Evolutionary conservation across 768 basidiomycete genomes (phyloP).

Genomic region (Crassisporium funariophilum): DNA sequence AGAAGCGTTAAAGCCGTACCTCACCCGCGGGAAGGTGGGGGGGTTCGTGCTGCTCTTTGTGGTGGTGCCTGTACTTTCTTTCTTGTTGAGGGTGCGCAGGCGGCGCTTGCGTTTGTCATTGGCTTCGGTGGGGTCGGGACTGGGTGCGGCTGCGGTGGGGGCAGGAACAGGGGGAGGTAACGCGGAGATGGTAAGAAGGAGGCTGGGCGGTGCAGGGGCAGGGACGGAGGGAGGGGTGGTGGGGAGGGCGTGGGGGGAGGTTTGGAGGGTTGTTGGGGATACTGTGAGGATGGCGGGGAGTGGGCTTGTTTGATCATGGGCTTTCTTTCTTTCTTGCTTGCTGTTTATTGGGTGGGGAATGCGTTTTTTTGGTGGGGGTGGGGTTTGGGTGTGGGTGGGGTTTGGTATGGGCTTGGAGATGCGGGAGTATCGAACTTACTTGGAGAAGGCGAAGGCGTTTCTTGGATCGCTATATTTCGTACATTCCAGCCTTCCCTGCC

Average conservation of each 20-base stretch:
- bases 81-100: constrained; percentile 54
- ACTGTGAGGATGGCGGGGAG: constrained; percentile 77
- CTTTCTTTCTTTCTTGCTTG: no score
- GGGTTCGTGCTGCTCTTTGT: constrained; percentile 52
- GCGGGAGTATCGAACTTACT: no score
- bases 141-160: constrained; percentile 13
- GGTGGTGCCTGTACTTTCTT: constrained; percentile 46
- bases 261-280: constrained; percentile 57
- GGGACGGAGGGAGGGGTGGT: constrained; percentile 38
- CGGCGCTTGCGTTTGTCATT: constrained; percentile 33
- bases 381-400: no score
- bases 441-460: no score
- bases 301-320: constrained; percentile 67
- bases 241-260: constrained; percentile 50
- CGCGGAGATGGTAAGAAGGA: constrained; percentile 59
- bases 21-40: constrained; percentile 49
- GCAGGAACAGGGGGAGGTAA: constrained; percentile 35
- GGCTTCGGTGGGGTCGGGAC: constrained; percentile 15
- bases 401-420: no score
- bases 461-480: no score
- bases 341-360: no score
- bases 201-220: constrained; percentile 46
- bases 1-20: constrained; percentile 49
- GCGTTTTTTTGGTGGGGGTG: no score
- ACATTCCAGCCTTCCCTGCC: no score